A percentile compares a stretch with the other conserved stretches of the same genome.
Evolutionary conservation across 352 stramenopile species (phyloP).

Genomic region (Pythium monospermum): DNA sequence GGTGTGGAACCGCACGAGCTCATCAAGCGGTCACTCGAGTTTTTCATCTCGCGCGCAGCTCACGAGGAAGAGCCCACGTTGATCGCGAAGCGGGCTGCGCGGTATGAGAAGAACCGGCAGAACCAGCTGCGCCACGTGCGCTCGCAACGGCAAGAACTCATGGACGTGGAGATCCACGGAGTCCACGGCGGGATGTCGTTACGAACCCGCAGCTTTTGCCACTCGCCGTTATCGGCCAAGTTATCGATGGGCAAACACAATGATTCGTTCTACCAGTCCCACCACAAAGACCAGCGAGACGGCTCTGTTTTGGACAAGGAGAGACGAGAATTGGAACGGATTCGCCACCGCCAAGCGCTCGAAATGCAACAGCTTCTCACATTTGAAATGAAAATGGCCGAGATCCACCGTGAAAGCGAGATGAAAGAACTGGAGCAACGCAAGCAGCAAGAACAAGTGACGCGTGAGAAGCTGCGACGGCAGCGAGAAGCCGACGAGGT

Average conservation of each 20-base stretch:
- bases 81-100: conserved; percentile 43
- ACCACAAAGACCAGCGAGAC: conserved; percentile 23
- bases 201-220: conserved; percentile 46
- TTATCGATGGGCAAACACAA: conserved; percentile 22
- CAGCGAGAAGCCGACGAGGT: conserved; percentile 55
- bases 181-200: conserved; percentile 49
- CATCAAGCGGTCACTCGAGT: conserved; percentile 44
- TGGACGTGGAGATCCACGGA: conserved; percentile 43
- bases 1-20: conserved; percentile 66
- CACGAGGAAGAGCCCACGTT: conserved; percentile 30
- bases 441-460: conserved; percentile 36
- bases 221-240: conserved; percentile 36
- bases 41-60: conserved; percentile 37
- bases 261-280: conserved; percentile 13
- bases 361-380: conserved; percentile 72
- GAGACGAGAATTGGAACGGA: conserved; percentile 63
- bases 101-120: conserved; percentile 57
- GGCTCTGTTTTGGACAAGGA: conserved; percentile 60
- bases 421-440: conserved; percentile 44
- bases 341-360: conserved; percentile 51
- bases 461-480: conserved; percentile 30
- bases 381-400: conserved; percentile 61
- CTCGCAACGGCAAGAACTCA: conserved; percentile 45
- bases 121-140: conserved; percentile 46
- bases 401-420: conserved; percentile 48